Base-by-base conservation (phyloP, 2,329 filamentous ascomycete species). In the Microdochium paspali region DNA sequence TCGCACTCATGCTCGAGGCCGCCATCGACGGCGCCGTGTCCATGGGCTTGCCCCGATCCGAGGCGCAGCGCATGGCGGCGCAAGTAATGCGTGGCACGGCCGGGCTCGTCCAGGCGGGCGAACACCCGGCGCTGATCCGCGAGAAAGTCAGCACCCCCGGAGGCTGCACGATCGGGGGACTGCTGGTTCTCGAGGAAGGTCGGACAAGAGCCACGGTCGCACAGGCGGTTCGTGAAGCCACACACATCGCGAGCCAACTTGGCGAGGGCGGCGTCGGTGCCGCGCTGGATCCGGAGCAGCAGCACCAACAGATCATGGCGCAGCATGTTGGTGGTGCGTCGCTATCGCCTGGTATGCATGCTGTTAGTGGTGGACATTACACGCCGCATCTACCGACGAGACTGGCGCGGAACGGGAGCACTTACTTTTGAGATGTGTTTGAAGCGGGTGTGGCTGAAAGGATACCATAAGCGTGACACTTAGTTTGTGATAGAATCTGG, bases 141-240 rank as follows among this genome's bases (percentile, higher is more conserved):
- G 86, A 91, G 56, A 87, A 86, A 66, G 83, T 89, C n/a, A 81
- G 72, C 54, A 89, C 85, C 1, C 85, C 86, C 0, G 86, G 84
- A 4, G 87, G 87, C 1, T 90, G 85, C 64, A 90, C 85, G 4
- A 88, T 90, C 51, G 82, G 80, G 2, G 87, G 86, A 0, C 64
- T 90, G 45, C 61, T 88, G 56, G 81, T 85, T 4, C 67, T 91
- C 6, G 87, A 91, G 63, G 85, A 91, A 58, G 84, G 82, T 10
- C 70, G 74, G 9, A 78, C 88, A 7, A 76, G 85, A 54, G 84
- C 83, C 4, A 77, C 76, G 0, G 73, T 90, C 18, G 74, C 82
- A 1, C 77, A 78, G 56, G 85, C 85, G 2, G 77, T 90, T 13
- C 72, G 84, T 46, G 84, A 89, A 63, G 82, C 85, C 12, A 82